Conservation (phyloP, 257 asterid species). For the Gentiana macrophylla region DNA sequence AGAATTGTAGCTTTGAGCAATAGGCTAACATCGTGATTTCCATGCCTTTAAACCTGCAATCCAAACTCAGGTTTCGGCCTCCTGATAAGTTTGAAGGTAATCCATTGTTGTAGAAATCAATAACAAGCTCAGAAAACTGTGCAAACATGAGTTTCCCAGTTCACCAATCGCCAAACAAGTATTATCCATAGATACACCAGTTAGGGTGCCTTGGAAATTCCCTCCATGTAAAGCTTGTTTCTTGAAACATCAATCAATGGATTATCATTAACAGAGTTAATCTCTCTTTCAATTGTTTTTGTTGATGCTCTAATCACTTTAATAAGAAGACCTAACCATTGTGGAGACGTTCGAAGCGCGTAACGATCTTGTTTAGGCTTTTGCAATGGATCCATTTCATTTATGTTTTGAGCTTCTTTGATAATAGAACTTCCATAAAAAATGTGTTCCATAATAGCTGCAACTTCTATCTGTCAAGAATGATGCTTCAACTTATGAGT, state of each 20-base stretch:
- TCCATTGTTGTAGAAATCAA: no score
- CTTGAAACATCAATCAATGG: slow-evolving; percentile 17
- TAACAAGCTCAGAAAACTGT: no score
- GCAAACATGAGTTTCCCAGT: no score
- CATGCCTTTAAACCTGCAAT: no score
- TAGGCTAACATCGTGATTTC: no score
- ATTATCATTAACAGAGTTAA: slow-evolving; percentile 25
- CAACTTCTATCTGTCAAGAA: slow-evolving; percentile 26
- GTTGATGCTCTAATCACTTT: slow-evolving; percentile 23
- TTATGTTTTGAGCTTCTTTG: slow-evolving; percentile 19
- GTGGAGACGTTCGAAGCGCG: slow-evolving; percentile 24
- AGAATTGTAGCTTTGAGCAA: no score
- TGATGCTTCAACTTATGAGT: slow-evolving; percentile 26
- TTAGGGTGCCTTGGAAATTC: no score
- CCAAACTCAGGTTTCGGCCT: no score
- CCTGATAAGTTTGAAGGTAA: no score
- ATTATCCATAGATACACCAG: no score
- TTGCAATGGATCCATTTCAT: slow-evolving; percentile 22
- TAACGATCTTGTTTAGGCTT: slow-evolving; percentile 25
- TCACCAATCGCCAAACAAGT: no score
- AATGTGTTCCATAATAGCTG: slow-evolving; percentile 25
- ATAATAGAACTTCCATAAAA: slow-evolving; percentile 19
- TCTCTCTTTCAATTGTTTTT: slow-evolving; percentile 25
- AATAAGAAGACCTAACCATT: slow-evolving; percentile 23
- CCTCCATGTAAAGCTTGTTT: no score